These are phyloP conservation scores for Aspergillaceae sp. DNA, from an alignment of 2,329 filamentous ascomycete species.

Conservation along the genomic window DNA sequence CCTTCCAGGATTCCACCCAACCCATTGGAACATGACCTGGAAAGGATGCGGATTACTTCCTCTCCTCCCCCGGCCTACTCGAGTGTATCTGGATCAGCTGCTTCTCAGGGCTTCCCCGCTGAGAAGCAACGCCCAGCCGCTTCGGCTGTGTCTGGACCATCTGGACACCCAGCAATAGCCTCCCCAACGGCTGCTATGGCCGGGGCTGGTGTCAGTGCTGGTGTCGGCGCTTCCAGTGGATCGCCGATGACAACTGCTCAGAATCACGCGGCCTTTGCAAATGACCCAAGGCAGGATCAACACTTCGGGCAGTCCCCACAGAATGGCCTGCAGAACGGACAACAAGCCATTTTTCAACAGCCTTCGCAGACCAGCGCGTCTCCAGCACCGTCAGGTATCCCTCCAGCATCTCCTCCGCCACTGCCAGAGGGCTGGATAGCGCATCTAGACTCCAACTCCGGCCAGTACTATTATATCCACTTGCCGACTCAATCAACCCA, in stretches of 20 bases:
- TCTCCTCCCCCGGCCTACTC: slow-evolving; percentile 95
- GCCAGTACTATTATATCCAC: slow-evolving; percentile 98
- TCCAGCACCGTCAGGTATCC: slow-evolving; percentile 38
- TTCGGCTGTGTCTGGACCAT: slow-evolving; percentile 5
- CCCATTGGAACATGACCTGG: slow-evolving; percentile 78
- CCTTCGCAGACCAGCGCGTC: slow-evolving; percentile 21
- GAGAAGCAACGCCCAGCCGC: slow-evolving; percentile 60
- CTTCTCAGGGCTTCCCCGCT: slow-evolving; percentile 57
- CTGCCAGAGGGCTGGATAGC: slow-evolving; percentile 98
- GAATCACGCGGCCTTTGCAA: slow-evolving; percentile 83
- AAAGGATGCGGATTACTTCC: slow-evolving; percentile 68
- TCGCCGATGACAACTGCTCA: slow-evolving; percentile 29
- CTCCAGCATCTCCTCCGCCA: slow-evolving; percentile 78
- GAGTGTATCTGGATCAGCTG: slow-evolving; percentile 50
- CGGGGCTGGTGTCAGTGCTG: slow-evolving; percentile 3
- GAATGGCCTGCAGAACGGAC: slow-evolving; percentile 23
- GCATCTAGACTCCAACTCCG: slow-evolving; percentile 87
- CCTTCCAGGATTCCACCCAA: slow-evolving; percentile 47
- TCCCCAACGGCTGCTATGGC: slow-evolving; percentile 15
- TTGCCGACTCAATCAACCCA: slow-evolving; percentile 90
- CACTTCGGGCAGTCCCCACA: slow-evolving; percentile 32
- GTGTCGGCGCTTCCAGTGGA: slow-evolving; percentile 14
- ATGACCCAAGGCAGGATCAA: slow-evolving; percentile 55
- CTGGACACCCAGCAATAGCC: slow-evolving; percentile 19
- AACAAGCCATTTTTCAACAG: slow-evolving; percentile 16